Percentiles rank a stretch among this genome's conserved stretches.
Conservation (phyloP, 176 grass and related monocot species). For the Cenchrus fungigraminus region DNA sequence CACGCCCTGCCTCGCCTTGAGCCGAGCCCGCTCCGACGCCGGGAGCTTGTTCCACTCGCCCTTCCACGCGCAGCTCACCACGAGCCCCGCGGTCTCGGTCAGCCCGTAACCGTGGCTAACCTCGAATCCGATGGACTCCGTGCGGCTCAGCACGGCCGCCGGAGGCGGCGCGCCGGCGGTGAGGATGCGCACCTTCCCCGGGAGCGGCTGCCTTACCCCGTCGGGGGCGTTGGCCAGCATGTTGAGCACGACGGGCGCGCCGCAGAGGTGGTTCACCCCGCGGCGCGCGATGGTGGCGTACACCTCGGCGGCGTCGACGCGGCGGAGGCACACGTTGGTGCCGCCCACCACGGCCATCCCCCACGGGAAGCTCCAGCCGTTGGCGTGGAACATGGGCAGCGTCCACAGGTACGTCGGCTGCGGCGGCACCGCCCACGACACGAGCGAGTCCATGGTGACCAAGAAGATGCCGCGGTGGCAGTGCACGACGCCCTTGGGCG, state of each 20-base stretch:
- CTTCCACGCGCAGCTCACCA: constrained; percentile 83
- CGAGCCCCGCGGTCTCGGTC: constrained; percentile 65
- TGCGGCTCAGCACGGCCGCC: constrained; percentile 59
- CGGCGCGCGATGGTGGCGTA: constrained; percentile 54
- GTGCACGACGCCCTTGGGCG: constrained; percentile 90
- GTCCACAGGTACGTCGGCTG: constrained; percentile 84
- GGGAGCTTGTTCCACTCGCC: constrained; percentile 66
- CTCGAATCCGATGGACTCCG: constrained; percentile 72
- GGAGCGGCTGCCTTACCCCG: constrained; percentile 44
- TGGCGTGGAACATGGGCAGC: constrained; percentile 94
- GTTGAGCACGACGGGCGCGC: constrained; percentile 90
- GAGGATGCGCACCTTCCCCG: constrained; percentile 53
- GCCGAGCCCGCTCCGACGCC: constrained; percentile 59
- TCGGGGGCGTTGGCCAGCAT: constrained; percentile 87
- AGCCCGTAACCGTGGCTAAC: constrained; percentile 86
- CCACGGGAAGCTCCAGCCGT: constrained; percentile 92
- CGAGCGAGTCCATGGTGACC: constrained; percentile 53
- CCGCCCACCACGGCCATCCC: constrained; percentile 73
- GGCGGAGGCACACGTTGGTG: constrained; percentile 85
- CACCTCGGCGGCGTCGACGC: constrained; percentile 56
- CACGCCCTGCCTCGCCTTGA: constrained; percentile 80
- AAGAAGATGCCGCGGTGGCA: constrained; percentile 84
- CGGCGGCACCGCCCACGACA: constrained; percentile 58
- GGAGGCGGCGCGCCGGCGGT: constrained; percentile 79
- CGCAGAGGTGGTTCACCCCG: constrained; percentile 75